Conservation (phyloP, 139 green algal species). For the Axilococcus clingmanii region DNA sequence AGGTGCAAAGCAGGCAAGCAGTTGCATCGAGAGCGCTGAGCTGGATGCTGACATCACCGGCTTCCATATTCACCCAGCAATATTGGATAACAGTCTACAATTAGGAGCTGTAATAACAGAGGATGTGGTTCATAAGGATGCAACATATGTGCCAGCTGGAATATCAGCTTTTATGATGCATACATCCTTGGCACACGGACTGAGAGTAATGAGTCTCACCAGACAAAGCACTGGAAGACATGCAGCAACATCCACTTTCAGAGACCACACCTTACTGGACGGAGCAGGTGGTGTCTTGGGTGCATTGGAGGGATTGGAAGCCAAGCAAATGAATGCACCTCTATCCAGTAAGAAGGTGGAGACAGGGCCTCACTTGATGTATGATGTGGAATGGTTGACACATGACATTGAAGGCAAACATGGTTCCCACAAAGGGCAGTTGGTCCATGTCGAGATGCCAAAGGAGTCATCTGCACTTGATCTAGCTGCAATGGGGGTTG, state of each 20-base stretch:
- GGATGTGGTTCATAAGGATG: not conserved
- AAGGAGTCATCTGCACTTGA: too few species aligned
- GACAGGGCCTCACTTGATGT: too few species aligned
- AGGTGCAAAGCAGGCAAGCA: not conserved
- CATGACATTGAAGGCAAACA: too few species aligned
- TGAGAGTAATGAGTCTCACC: not conserved
- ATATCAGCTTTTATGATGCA: slow-evolving; percentile 24
- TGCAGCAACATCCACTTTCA: slow-evolving; percentile 9
- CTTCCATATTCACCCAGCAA: slow-evolving; percentile 8
- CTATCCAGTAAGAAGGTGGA: too few species aligned
- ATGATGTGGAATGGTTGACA: too few species aligned
- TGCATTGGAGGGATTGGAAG: slow-evolving; percentile 38
- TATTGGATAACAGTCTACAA: slow-evolving; percentile 35
- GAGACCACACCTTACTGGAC: slow-evolving; percentile 26
- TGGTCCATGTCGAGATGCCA: too few species aligned
- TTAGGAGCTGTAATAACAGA: slow-evolving; percentile 42
- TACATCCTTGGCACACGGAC: slow-evolving; percentile 3
- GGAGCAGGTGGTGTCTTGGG: slow-evolving; percentile 15
- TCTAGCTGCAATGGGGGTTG: too few species aligned
- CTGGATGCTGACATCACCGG: not conserved
- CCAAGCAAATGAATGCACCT: slow-evolving; percentile 22
- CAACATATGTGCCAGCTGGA: slow-evolving; percentile 38
- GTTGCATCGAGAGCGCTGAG: not conserved
- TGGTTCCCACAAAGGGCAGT: too few species aligned
- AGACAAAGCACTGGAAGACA: slow-evolving; percentile 4